A percentile compares a stretch with the other conserved stretches of the same genome.
Evolutionary conservation across 805 yeast genomes (phyloP).

Genomic region (Candida sonorensis): DNA sequence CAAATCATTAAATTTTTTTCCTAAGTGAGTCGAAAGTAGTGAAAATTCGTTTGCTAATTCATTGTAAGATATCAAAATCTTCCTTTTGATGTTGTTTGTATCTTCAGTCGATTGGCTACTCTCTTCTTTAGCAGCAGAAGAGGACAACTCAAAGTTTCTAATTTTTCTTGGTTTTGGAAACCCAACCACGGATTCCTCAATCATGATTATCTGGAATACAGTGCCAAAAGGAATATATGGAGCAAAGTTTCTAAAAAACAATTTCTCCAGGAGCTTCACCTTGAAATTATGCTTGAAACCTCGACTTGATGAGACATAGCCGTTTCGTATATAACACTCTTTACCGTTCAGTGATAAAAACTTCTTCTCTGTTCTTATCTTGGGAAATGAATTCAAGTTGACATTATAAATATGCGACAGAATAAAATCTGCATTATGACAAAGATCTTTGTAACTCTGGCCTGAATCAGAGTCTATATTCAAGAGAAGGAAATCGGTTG

Average conservation of each 20-base stretch:
- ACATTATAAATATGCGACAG: constrained; percentile 53
- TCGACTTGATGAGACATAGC: constrained; percentile 45
- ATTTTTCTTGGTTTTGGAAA: constrained; percentile 20
- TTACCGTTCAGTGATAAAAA: constrained; percentile 48
- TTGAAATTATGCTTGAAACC: constrained; percentile 47
- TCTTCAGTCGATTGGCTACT: background rate
- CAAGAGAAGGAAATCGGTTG: constrained; percentile 37
- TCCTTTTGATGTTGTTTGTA: background rate
- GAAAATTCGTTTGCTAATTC: constrained; percentile 36
- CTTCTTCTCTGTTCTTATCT: constrained; percentile 23
- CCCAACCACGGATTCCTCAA: constrained; percentile 52
- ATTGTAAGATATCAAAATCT: constrained; percentile 24
- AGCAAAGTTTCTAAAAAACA: constrained; percentile 47
- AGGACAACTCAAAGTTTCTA: constrained; percentile 1
- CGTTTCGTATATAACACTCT: constrained; percentile 50
- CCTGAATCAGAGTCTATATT: constrained; percentile 33
- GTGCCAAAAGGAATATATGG: constrained; percentile 54
- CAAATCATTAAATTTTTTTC: constrained; percentile 31
- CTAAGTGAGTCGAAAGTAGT: constrained; percentile 29
- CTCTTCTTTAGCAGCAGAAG: background rate
- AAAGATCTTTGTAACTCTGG: constrained; percentile 39
- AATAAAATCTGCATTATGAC: constrained; percentile 54
- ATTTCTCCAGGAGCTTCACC: constrained; percentile 37
- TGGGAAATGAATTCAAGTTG: constrained; percentile 18
- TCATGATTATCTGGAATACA: constrained; percentile 47